Evolutionary conservation across 768 basidiomycete species (phyloP), one percentile per base, ranked within the genome.

Genomic region (Asterophora lycoperdoides): DNA sequence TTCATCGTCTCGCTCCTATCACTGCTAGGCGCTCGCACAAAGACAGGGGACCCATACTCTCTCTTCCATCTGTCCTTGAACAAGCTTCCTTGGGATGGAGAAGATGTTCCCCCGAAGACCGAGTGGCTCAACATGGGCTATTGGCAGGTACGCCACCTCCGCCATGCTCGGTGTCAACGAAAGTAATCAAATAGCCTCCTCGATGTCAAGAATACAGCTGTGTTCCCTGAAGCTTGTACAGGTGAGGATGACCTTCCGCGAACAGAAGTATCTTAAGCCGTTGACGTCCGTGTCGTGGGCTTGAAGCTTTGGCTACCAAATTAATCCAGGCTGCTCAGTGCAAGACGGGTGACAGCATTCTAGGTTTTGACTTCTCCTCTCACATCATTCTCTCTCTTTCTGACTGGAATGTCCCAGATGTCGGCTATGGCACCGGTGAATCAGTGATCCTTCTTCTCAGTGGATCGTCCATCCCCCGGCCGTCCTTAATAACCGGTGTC

Each of bases 111-210:
- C 1, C 79, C 77, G n/a, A 52, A 50, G 14, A 84, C 83, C 1
- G 81, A 86, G 63, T 85, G 83, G 84, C 63, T 85, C 29, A 85
- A 86, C 63, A 81, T 84, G 78, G 83, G 83, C 3, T 81, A 71
- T 52, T 85, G 83, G 84, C 75, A 76, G 74, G 83, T 80, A 32
- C 38, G 67, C 57, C 13, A 32, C 43, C 20, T 15, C 35, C 45
- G 28, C 35, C 23, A 34, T 40, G 4, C 14, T 18, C 28, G 10
- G 28, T 20, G 30, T 33, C 15, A 5, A 19, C 41, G 4, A 46
- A 14, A 28, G 41, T 52, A 26, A 43, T 28, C 23, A 6, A 23
- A 23, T 23, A 23, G 6, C 23, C 23, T 23, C 23, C 13, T 33
- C 40, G 19, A 28, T 5, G 14, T 8, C 38, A 49, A 82, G 79